Evolutionary conservation across 2,329 filamentous ascomycete genomes (phyloP).

Genomic region (Fusarium sp.): DNA sequence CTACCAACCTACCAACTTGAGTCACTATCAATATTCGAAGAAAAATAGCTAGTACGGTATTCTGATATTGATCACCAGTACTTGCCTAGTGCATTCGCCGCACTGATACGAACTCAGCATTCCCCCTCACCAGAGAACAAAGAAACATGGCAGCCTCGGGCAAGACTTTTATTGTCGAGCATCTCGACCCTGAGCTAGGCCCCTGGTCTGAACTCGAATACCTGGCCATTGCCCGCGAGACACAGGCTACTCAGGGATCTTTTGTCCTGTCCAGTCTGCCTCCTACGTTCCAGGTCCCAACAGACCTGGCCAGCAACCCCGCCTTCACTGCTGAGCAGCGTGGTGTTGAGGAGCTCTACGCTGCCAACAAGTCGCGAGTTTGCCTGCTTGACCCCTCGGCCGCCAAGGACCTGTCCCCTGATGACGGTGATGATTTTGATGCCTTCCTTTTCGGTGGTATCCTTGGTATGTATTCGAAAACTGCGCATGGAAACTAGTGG

Average conservation of each 20-base stretch:
- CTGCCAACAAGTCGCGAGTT: constrained; percentile 77
- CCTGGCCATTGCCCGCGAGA: constrained; percentile 86
- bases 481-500: background rate
- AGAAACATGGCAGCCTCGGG: constrained; percentile 55
- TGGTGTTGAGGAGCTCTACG: constrained; percentile 87
- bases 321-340: constrained; percentile 79
- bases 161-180: constrained; percentile 94
- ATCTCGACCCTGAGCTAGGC: constrained; percentile 94
- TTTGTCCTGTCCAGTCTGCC: constrained; percentile 90
- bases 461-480: constrained; percentile 71
- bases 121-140: constrained; percentile 31
- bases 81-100: constrained; percentile 18
- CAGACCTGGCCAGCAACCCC: constrained; percentile 65
- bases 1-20: background rate
- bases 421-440: constrained; percentile 86
- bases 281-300: constrained; percentile 73
- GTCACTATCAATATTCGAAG: constrained; percentile 10
- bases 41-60: background rate
- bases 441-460: constrained; percentile 97
- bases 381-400: constrained; percentile 93
- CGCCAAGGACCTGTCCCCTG: constrained; percentile 82
- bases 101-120: constrained; percentile 11
- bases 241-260: constrained; percentile 71
- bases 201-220: constrained; percentile 97
- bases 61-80: constrained; percentile 22